Base-by-base conservation (phyloP, 148 eudicot species). In the Spergularia marina region DNA sequence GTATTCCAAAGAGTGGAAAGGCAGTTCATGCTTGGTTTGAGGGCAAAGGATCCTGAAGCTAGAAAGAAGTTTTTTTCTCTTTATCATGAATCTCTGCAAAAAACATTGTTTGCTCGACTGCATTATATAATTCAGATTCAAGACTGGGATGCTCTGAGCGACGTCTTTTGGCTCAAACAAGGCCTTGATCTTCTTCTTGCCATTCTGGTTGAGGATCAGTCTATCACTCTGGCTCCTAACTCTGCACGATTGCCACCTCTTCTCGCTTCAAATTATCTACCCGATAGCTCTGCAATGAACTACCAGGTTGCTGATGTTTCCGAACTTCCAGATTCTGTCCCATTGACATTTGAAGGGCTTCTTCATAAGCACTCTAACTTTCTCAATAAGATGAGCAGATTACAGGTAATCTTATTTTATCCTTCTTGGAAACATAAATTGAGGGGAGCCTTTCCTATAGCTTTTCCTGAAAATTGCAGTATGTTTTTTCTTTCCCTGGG, bases 161-260 rank as follows among this genome's bases (percentile, higher is more conserved):
- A 96, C 74, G 97, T 92, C 62, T 96, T 96, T 80, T 96, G 99
- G 99, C 94, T 96, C 58, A 96, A 96, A 86, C 99, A 92, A 86
- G 99, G 99, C 69, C 91, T 96, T 65, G 99, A 96, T 86, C 99
- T 96, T 86, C 94, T 96, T 84, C 89, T 96, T 74, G 98, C 99
- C 51, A 87, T 96, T 55, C 79, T 96, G 74, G 99, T 96, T 41
- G 99, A 96, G 87, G 88, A 88, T 74, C 93, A 88, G 77, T 87
- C 97, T 34, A 92, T 96, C 51, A 96, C 98, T 47, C 94, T 96
- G 74, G 94, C 99, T 82, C 97, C 99, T 73, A 96, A 96, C 72
- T 91, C 99, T 78, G 99, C 96, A 47, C 88, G 90, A 79, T 86
- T 96, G 72, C 91, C 90, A 53, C 84, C 96, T 70, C 84, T 96